Base-by-base conservation (phyloP, 108 stramenopile species). In the Fragilaria radians region DNA sequence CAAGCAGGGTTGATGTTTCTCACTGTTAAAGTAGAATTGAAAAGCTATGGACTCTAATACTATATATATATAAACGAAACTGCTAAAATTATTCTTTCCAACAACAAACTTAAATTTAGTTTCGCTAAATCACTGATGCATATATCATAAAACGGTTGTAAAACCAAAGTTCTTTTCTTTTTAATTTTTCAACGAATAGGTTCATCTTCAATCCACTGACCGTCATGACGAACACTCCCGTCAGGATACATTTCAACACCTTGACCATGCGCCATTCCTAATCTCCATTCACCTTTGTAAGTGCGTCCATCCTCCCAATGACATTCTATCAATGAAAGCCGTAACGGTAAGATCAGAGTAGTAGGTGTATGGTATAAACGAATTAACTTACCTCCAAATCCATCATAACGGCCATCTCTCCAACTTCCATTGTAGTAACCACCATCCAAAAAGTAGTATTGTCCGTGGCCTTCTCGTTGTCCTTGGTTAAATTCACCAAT, bases 151-250 rank as follows among this genome's bases (percentile, higher is more conserved):
- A n/a, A n/a, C n/a, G n/a, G n/a, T n/a, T n/a, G n/a, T n/a, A n/a
- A n/a, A n/a, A n/a, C n/a, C n/a, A n/a, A n/a, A n/a, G n/a, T n/a
- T n/a, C n/a, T n/a, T n/a, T n/a, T n/a, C n/a, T n/a, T n/a, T n/a
- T n/a, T n/a, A n/a, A n/a, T n/a, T n/a, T n/a, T n/a, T n/a, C n/a
- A n/a, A n/a, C 73, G 73, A 33, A 78, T 50, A 30, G 79, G 79
- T 52, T 80, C 79, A 61, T 80, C 79, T 21, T 80, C 73, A 28
- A 71, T 29, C 79, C 79, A 80, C 45, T 73, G 70, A 19, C 79
- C 79, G 49, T 80, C 73, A 31, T 80, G 79, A 26, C 79, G 73
- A 46, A 80, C 54, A 46, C 54, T 67, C 7, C 79, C 79, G 62
- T 80, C 68, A 32, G 79, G 68, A 63, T 70, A 74, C 0, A 73